Conservation (phyloP, 1,139 yeast species). For the Scheffersomyces cryptocercus region DNA sequence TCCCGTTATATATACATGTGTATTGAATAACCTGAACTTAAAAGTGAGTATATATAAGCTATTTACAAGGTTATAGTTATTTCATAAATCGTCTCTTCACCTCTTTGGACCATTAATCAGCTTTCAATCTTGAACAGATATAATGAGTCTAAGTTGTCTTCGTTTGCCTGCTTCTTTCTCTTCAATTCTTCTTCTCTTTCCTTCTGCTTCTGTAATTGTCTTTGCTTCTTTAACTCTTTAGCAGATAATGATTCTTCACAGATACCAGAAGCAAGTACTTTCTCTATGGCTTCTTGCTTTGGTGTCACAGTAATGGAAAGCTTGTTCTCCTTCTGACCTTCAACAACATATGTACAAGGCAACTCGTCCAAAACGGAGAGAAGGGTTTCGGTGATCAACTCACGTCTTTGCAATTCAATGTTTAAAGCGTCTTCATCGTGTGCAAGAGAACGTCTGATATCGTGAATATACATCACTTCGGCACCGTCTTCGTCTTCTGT, state of each 20-base stretch:
- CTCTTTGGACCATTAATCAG: conserved; percentile 10
- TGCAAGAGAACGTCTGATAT: neutral
- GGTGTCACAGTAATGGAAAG: conserved; percentile 15
- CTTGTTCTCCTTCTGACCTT: conserved; percentile 29
- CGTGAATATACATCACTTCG: neutral
- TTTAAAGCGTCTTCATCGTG: conserved; percentile 21
- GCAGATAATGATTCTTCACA: conserved; percentile 10
- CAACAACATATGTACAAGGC: conserved; percentile 29
- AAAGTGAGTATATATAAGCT: neutral
- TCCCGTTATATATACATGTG: too few relatives aligned
- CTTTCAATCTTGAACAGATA: conserved; percentile 46
- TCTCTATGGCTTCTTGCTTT: conserved; percentile 6
- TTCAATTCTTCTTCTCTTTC: conserved; percentile 6
- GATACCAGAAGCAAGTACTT: neutral
- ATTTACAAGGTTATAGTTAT: neutral
- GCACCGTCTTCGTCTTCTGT: conserved; percentile 6
- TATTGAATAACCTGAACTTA: too few relatives aligned
- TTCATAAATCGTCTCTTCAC: neutral
- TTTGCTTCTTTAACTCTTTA: conserved; percentile 21
- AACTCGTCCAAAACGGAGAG: conserved; percentile 28
- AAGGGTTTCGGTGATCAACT: conserved; percentile 28
- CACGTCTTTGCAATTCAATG: conserved; percentile 33
- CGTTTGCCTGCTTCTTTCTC: conserved; percentile 13
- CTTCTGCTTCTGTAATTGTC: conserved; percentile 14
- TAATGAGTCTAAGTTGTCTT: conserved; percentile 42